Conservation (phyloP, 2,329 filamentous ascomycete genomes). For the Chaetomiaceae sp. region DNA sequence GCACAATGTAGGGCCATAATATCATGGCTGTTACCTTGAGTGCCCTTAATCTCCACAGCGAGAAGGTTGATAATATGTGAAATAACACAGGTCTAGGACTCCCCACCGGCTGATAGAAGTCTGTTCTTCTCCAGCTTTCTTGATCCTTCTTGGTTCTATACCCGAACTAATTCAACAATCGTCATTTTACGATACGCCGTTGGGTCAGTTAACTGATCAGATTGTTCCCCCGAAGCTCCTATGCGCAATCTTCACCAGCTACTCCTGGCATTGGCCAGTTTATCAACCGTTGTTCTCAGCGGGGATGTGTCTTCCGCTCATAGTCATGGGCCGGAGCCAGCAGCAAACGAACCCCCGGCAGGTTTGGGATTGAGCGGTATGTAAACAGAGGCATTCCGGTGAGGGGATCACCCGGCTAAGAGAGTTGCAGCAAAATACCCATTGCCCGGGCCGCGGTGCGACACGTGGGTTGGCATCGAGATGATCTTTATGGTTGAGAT, state of each 20-base stretch:
- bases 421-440: not conserved
- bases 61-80: not conserved
- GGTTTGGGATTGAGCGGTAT: not conserved
- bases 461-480: conserved; percentile 31
- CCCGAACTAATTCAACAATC: no score
- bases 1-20: not conserved
- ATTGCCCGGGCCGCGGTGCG: conserved; percentile 12
- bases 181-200: not conserved
- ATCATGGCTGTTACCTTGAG: conserved; percentile 1
- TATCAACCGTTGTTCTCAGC: conserved; percentile 12
- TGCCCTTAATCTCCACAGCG: not conserved
- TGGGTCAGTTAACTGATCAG: not conserved
- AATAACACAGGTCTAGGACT: not conserved
- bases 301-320: conserved; percentile 18
- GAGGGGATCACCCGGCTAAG: not conserved
- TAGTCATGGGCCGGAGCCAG: not conserved
- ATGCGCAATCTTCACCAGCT: conserved; percentile 16
- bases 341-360: not conserved
- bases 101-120: not conserved
- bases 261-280: conserved; percentile 20
- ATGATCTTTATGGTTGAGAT: conserved; percentile 31
- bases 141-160: not conserved
- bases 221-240: not conserved
- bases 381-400: not conserved
- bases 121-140: no score